phyloP scores from a whole-genome alignment of 2,329 filamentous ascomycete species.

The Colletotrichum incanum region DNA sequence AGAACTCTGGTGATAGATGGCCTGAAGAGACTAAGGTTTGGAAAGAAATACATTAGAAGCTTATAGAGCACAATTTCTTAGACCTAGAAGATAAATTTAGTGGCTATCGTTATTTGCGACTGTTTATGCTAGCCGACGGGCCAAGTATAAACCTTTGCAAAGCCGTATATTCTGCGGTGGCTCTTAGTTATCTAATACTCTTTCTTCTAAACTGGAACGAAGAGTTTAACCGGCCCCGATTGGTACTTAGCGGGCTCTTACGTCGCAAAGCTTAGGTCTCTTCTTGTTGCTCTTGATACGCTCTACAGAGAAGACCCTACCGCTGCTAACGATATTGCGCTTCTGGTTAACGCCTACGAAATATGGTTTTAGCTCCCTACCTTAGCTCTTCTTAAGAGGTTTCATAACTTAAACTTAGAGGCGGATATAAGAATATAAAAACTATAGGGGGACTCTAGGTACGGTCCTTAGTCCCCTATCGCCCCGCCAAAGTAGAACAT shows the following conservation, averaged over 20 bases:
- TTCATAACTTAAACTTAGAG: constrained; percentile 52
- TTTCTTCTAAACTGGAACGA: constrained; percentile 55
- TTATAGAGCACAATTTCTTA: not conserved
- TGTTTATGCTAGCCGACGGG: constrained; percentile 56
- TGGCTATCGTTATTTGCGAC: constrained; percentile 48
- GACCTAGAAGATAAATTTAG: not conserved
- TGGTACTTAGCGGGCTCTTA: constrained; percentile 56
- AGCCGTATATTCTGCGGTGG: constrained; percentile 54
- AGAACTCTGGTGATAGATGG: not conserved
- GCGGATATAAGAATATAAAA: constrained; percentile 49
- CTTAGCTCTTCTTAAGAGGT: constrained; percentile 54
- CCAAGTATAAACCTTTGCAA: constrained; percentile 57
- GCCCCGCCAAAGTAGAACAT: constrained; percentile 51
- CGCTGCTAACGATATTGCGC: constrained; percentile 51
- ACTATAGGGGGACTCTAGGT: constrained; percentile 44
- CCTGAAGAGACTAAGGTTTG: not conserved
- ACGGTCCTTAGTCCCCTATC: constrained; percentile 47
- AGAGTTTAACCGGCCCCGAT: constrained; percentile 53
- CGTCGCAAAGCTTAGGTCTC: constrained; percentile 55
- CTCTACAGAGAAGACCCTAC: constrained; percentile 45
- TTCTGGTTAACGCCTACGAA: constrained; percentile 56
- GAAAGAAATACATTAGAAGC: not conserved
- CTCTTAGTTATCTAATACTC: constrained; percentile 55
- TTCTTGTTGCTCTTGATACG: constrained; percentile 50
- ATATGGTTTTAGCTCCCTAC: constrained; percentile 58